phyloP scores from a whole-genome alignment of 306 rosid genomes.

The Fragaria iinumae region DNA sequence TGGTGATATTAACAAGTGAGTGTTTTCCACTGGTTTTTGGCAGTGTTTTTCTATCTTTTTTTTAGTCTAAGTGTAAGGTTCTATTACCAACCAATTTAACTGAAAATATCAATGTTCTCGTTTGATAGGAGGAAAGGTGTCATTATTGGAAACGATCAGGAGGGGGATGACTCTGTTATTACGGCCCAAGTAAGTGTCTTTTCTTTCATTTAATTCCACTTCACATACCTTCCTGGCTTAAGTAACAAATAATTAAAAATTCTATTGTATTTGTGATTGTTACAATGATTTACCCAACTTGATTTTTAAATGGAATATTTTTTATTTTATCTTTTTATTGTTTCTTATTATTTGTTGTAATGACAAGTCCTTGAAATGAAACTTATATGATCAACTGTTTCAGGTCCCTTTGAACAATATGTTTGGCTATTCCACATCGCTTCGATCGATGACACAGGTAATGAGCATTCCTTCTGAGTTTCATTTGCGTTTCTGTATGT shows the following conservation, averaged over 20 bases:
- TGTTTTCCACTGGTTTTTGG: slow-evolving; percentile 10
- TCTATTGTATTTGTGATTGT: background rate
- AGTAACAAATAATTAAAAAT: background rate
- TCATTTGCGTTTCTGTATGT: background rate
- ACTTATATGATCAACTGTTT: slow-evolving; percentile 13
- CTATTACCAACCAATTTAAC: slow-evolving; percentile 15
- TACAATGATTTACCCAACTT: background rate
- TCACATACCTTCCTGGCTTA: background rate
- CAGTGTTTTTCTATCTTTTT: slow-evolving; percentile 3
- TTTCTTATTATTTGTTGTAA: background rate
- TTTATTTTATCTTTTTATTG: too few relatives aligned
- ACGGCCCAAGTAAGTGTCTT: slow-evolving; percentile 71
- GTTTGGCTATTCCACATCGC: slow-evolving; percentile 93
- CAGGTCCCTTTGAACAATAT: slow-evolving; percentile 96
- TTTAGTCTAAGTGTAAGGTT: background rate
- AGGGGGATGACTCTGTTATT: slow-evolving; percentile 93
- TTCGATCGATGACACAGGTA: slow-evolving; percentile 97
- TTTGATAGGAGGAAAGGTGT: slow-evolving; percentile 82
- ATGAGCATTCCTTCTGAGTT: background rate
- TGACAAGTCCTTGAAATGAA: background rate
- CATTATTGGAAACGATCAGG: slow-evolving; percentile 97
- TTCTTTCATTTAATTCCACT: background rate
- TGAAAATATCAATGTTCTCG: slow-evolving; percentile 13
- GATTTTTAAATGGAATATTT: too few relatives aligned
- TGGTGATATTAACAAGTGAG: slow-evolving; percentile 96